These are phyloP conservation scores for Trichoderma gracile DNA, from an alignment of 2,329 filamentous ascomycete species.

Conservation along the genomic window DNA sequence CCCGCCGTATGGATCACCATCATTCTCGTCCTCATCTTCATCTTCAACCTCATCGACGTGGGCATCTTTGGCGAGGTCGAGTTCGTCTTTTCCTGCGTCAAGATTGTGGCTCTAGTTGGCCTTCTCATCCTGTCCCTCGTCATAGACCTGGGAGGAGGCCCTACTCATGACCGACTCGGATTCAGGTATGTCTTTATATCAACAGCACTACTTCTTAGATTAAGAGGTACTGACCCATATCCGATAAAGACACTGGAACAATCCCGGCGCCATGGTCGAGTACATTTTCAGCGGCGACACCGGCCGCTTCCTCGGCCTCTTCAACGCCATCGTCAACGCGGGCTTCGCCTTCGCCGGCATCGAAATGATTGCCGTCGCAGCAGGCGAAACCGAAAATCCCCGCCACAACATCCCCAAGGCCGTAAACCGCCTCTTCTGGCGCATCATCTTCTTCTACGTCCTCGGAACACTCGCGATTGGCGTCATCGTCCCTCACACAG, in stretches of 20 bases:
- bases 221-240: background rate
- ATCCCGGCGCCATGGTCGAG: slow-evolving; percentile 37
- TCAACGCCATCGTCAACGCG: slow-evolving; percentile 61
- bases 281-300: slow-evolving; percentile 49
- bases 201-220: fast-evolving
- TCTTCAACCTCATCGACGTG: slow-evolving; percentile 50
- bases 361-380: slow-evolving; percentile 62
- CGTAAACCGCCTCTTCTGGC: slow-evolving; percentile 73
- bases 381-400: slow-evolving; percentile 64
- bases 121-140: slow-evolving; percentile 66
- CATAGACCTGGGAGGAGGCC: slow-evolving; percentile 68
- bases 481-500: slow-evolving; percentile 56
- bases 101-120: slow-evolving; percentile 52
- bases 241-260: slow-evolving; percentile 49
- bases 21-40: slow-evolving; percentile 47
- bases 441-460: slow-evolving; percentile 71
- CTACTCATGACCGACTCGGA: slow-evolving; percentile 61
- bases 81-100: slow-evolving; percentile 58
- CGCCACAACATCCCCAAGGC: slow-evolving; percentile 66
- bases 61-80: slow-evolving; percentile 47
- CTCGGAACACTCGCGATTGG: slow-evolving; percentile 59
- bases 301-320: slow-evolving; percentile 62
- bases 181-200: slow-evolving; percentile 41
- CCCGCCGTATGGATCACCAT: slow-evolving; percentile 53
- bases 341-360: slow-evolving; percentile 68